Evolutionary conservation across 768 basidiomycete genomes (phyloP), one percentile per base, ranked within the genome.

Genomic region (Paxillus rubicundulus): DNA sequence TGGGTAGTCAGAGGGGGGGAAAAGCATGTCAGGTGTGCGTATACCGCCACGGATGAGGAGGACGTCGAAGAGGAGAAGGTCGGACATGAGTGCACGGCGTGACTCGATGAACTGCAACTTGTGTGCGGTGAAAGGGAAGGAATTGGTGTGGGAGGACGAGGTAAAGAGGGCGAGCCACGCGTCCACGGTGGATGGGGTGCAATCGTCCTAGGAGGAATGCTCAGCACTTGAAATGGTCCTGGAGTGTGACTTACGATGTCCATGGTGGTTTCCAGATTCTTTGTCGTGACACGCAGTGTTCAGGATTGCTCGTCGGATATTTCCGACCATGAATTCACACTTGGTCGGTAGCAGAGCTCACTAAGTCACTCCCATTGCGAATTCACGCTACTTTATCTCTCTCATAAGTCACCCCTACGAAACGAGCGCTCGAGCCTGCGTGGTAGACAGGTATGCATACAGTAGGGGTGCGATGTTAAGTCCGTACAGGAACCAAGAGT

Each of bases 41-140:
- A 91, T 74, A 6, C 84, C 82, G 20, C 87, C 88, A 13, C 81
- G 77, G 9, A 73, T 67, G 36, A 93, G 78, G 5, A 92, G 77
- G 18, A 86, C 79, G 65, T 92, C 89, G 56, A 89, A 87, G 30
- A 92, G 77, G 43, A 91, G 81, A 47, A 76, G 60, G 64, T 86
- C 85, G 27, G 77, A 73, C 71, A 90, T 73, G 34, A 70, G 69
- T 5, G 79, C 79, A 36, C 90, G 81, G 36, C 87, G 80, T 39
- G 75, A 70, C 58, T 82, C 79, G 48, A 91, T 86, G 67, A 81
- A 77, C 54, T 78, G 74, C 43, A 76, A 77, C 30, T 74, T 71
- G 37, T 77, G 74, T 16, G 72, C 70, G 54, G 75, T 74, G 81
- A 84, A 90, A 43, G 88, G 74, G 67, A 89, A 89, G 45, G 67